These are phyloP conservation scores for Saccharomycopsis crataegensis DNA, from an alignment of 1,139 yeast genomes.

Conservation along the genomic window DNA sequence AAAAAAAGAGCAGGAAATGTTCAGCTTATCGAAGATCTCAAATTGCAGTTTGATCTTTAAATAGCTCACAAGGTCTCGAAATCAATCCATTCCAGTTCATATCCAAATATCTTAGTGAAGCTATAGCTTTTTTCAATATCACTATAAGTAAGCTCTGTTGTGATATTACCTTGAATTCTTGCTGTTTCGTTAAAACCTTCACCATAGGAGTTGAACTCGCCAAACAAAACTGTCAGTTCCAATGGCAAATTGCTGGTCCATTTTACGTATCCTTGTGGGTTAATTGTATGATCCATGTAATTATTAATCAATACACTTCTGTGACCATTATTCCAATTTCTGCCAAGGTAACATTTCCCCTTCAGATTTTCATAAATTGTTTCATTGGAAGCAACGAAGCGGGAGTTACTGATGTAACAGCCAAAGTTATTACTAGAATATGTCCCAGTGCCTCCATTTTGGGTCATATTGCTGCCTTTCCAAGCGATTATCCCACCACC, in stretches of 20 bases:
- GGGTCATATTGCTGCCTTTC: conserved; percentile 4
- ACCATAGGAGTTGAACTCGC: conserved; percentile 4
- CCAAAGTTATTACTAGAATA: conserved; percentile 6
- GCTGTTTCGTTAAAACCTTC: conserved; percentile 2
- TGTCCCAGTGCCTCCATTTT: background rate
- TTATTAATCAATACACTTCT: background rate
- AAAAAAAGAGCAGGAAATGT: too few relatives aligned
- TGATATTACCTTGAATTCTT: background rate
- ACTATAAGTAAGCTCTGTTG: background rate
- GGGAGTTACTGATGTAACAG: conserved; percentile 6
- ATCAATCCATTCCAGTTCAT: background rate
- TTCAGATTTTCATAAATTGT: background rate
- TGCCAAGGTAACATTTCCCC: conserved; percentile 5
- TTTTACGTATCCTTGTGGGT: conserved; percentile 2
- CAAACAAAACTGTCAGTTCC: conserved; percentile 4
- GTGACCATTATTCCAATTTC: conserved; percentile 9
- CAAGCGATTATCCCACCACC: conserved; percentile 13
- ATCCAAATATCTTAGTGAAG: background rate
- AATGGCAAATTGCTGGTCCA: background rate
- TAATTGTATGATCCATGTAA: conserved; percentile 6
- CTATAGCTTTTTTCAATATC: background rate
- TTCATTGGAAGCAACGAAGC: conserved; percentile 3
- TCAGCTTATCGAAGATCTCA: too few relatives aligned
- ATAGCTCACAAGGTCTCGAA: background rate
- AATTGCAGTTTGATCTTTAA: too few relatives aligned